phyloP scores from a whole-genome alignment of 345 rosid genomes.

The Lenwebbia sp. region DNA sequence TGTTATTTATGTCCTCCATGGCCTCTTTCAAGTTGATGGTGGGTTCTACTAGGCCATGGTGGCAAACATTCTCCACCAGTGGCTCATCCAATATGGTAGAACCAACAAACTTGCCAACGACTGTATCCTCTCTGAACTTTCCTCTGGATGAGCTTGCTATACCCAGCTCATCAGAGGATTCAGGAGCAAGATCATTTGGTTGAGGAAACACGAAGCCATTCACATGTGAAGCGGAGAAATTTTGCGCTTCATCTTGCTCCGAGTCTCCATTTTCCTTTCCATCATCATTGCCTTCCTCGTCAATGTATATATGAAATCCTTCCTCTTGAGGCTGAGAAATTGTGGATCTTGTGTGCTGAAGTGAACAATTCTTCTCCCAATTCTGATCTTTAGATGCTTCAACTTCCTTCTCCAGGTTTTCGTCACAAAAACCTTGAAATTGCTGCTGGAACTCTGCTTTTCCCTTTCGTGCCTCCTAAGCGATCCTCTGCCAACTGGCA shows the following conservation, averaged over 20 bases:
- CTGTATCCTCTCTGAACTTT: conserved; percentile 77
- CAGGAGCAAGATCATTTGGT: conserved; percentile 56
- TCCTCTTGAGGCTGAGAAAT: conserved; percentile 17
- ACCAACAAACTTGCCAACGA: conserved; percentile 76
- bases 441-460: conserved; percentile 15
- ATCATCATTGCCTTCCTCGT: conserved; percentile 41
- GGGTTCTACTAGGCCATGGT: conserved; percentile 98
- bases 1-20: conserved; percentile 85
- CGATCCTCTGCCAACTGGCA: conserved; percentile 35
- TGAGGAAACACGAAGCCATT: conserved; percentile 45
- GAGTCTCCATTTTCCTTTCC: conserved; percentile 16
- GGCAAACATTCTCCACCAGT: conserved; percentile 81
- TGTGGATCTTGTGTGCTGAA: conserved; percentile 18
- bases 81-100: conserved; percentile 67
- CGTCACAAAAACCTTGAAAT: conserved; percentile 49
- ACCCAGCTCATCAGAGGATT: conserved; percentile 30
- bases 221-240: background rate
- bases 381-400: background rate
- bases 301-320: conserved; percentile 50
- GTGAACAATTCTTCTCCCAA: conserved; percentile 4
- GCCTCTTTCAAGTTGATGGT: conserved; percentile 94
- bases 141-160: conserved; percentile 25
- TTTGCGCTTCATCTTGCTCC: conserved; percentile 9
- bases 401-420: conserved; percentile 10
- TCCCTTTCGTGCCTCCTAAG: conserved; percentile 25